Evolutionary conservation across 176 grass and related monocot genomes (phyloP), one percentile per base, ranked within the genome.

Genomic region (Calamus simplicifolius): DNA sequence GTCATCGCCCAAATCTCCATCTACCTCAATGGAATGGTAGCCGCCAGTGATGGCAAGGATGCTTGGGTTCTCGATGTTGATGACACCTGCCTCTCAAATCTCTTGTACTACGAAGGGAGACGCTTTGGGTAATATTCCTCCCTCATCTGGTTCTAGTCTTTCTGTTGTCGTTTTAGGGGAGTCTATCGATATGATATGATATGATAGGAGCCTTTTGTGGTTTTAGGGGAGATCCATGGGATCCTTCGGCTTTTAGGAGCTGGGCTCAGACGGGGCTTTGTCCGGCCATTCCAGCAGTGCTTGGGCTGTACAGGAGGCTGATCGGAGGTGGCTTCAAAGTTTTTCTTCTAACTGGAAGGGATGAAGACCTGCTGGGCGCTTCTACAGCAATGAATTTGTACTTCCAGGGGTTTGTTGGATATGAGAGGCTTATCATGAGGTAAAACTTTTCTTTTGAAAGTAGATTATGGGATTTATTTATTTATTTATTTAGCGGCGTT

Each of bases 61-160:
- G 86, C 92, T 56, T 97, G 92, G 92, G 58, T 97, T 30, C 57
- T 97, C 49, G 92, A 97, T 71, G 23, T 97, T 56, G 92, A 97
- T 73, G 92, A 97, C 76, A 97, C 92, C 3, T 88, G 87, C 78
- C 63, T 97, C 26, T 97, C 92, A 54, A 97, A 97, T 75, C 80
- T 97, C 10, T 23, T 75, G 16, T 91, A 97, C 79, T 91, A 88
- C 72, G 19, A 79, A 21, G 62, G 65, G 4, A 87, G 88, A 55
- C 80, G 82, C 57, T 97, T 88, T 56, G 92, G 92, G 90, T 87
- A 79, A 16, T n/a, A n/a, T n/a, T 31, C 8, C 35, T 43, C 8
- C 12, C 7, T 2, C 12, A 10, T 12, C 35, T 43, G 35, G 1
- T 0, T 23, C 21, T 43, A 10, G 10, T 13, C 1, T 13, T 43